A percentile compares a stretch with the other conserved stretches of the same genome.
Conservation (phyloP, 2,329 filamentous ascomycete species). For the Teratosphaeria pseudoeucalypti region DNA sequence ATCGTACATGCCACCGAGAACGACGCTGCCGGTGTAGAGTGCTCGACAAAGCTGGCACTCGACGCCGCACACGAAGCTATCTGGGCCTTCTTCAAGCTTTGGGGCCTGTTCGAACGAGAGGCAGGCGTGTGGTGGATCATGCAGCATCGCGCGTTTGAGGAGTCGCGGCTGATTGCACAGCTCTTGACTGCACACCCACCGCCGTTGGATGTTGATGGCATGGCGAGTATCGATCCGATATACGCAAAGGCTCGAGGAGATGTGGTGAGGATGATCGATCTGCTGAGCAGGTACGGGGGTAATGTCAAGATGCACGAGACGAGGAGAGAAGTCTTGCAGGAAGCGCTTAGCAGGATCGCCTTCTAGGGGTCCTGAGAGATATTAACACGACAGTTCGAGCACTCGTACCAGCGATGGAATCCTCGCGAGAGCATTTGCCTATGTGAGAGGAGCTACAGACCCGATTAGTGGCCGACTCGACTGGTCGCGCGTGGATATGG, state of each 20-base stretch:
- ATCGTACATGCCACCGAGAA: conserved; percentile 64
- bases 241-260: conserved; percentile 32
- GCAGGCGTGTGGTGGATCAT: conserved; percentile 78
- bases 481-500: too few species aligned
- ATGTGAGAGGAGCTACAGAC: too few species aligned
- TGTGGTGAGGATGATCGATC: conserved; percentile 34
- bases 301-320: conserved; percentile 38
- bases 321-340: conserved; percentile 35
- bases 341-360: conserved; percentile 17
- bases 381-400: too few species aligned
- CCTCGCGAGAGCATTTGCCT: too few species aligned
- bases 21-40: conserved; percentile 38
- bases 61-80: conserved; percentile 70
- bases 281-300: conserved; percentile 34
- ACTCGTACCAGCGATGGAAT: too few species aligned
- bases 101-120: conserved; percentile 57
- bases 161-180: conserved; percentile 37
- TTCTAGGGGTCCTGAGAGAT: not conserved
- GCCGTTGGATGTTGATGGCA: conserved; percentile 1
- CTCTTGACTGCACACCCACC: conserved; percentile 9
- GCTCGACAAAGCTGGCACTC: conserved; percentile 57
- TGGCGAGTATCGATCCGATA: conserved; percentile 16
- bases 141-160: conserved; percentile 69
- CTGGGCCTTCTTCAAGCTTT: conserved; percentile 63
- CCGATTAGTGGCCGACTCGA: too few species aligned